Base-by-base conservation (phyloP, 2,329 filamentous ascomycete genomes). In the Coleophoma crateriformis region DNA sequence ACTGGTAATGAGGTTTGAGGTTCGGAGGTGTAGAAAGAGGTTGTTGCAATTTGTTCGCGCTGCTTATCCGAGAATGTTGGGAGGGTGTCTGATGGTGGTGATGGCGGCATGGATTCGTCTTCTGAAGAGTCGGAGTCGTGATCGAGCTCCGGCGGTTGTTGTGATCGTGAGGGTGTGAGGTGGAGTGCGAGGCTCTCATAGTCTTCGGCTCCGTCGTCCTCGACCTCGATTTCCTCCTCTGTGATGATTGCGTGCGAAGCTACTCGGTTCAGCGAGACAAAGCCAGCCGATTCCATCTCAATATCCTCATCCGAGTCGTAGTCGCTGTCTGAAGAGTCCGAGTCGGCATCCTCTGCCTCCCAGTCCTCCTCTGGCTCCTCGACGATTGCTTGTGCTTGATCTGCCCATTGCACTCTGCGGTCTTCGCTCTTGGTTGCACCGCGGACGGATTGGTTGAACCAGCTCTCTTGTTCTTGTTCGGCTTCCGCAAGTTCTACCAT, bases 391-490 rank as follows among this genome's bases (percentile, higher is more conserved):
- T 95, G 88, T 2, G 41, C 13, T 15, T 44, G 41, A 33, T 44
- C 41, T 64, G 88, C 88, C 89, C 90, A 96, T 76, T 92, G 87
- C 61, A 95, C 82, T 68, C 80, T 81, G 55, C 74, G 67, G 59
- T 88, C 79, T 53, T 72, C 63, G 48, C 67, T 71, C 60, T 71
- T 62, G 66, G 77, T 76, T 60, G 87, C 87, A 64, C 86, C 87
- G 67, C 82, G 85, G 71, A 96, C 88, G 54, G 90, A 94, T 70
- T 90, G 87, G 81, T 96, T 95, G 85, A 96, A 97, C 91, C 91
- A 96, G 59, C 82, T 85, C 73, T 97, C 92, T 73, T 97, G 94
- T 71, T 96, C 90, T 62, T 85, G 83, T 78, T 97, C 94, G 66
- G 92, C 92, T 52, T 95, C 89, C 70, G 90, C 88, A 52, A 99